Base-by-base conservation (phyloP, 371 early-diverging fungal species). In the Mucor plumbeus region DNA sequence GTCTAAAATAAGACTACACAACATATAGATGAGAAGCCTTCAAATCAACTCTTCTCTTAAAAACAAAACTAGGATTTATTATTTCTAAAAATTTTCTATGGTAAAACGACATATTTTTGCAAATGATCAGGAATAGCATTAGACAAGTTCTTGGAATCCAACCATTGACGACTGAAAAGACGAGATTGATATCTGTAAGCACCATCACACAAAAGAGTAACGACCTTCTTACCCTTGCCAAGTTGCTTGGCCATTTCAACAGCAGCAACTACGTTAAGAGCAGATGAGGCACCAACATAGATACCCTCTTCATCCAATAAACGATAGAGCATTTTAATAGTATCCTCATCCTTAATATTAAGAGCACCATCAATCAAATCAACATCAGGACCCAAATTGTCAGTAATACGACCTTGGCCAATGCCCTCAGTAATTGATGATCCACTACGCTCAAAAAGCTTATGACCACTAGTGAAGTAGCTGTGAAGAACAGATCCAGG, bases 391-490 rank as follows among this genome's bases (percentile, higher is more conserved):
- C 85, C 84, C 72, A 97, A 81, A 77, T 97, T 97, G 31, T 92
- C 93, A 1, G 97, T 97, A 34, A 97, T 83, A 64, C 97, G 92
- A 36, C 97, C 97, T 81, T 97, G 97, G 39, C 97, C 97, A 72
- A 97, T 97, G 62, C 94, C 88, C 70, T 95, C 95, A 3, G 95
- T 95, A 59, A 95, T 95, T 4, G 94, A 94, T 38, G 77, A 82
- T 14, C 95, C 95, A 7, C 76, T 72, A 34, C 94, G 87, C n/a
- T 91, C 90, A 31, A 81, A 76, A 13, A 91, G 70, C 26, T 89
- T 85, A 38, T 89, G 89, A 4, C 90, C 90, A 38, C 84, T 88
- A 70, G 88, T 89, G 68, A 95, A 79, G 70, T 91, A 94, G 66
- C 86, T 87, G 74, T 91, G 89, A 63, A 97, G 79, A 11, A 96